These are phyloP conservation scores for Trypanosoma lewisi DNA, from an alignment of 208 protist genomes.

Conservation along the genomic window DNA sequence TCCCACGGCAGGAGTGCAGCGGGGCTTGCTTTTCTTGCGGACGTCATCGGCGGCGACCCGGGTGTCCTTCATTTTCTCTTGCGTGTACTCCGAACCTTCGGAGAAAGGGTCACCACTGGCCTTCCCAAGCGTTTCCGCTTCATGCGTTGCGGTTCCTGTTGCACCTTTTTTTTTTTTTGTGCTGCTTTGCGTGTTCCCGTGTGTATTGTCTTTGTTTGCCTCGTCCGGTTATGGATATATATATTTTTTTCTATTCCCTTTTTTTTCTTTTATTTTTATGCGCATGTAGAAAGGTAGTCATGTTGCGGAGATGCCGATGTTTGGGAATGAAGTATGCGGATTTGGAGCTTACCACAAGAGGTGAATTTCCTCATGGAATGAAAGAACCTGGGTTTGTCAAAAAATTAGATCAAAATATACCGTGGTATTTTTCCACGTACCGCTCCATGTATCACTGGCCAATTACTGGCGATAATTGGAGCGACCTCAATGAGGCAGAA, in stretches of 20 bases:
- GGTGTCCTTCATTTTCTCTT: no score
- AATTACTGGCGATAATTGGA: constrained; percentile 83
- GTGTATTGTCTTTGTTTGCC: constrained; percentile 1
- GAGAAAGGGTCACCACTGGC: no score
- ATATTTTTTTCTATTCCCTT: constrained; percentile 19
- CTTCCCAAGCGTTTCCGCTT: no score
- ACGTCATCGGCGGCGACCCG: no score
- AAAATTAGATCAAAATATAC: constrained; percentile 88
- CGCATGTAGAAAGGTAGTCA: constrained; percentile 16
- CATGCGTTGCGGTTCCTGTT: no score
- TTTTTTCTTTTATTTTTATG: constrained; percentile 18
- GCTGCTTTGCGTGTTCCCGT: constrained; percentile 2
- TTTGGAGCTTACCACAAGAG: constrained; percentile 78
- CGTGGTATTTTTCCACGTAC: constrained; percentile 91
- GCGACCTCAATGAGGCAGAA: constrained; percentile 79
- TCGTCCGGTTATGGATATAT: neutral
- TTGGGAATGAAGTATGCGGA: constrained; percentile 83
- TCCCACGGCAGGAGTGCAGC: no score
- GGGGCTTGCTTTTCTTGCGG: no score
- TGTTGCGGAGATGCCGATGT: constrained; percentile 40
- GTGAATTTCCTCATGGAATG: constrained; percentile 91
- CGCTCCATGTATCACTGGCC: constrained; percentile 91
- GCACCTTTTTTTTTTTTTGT: constrained; percentile 15
- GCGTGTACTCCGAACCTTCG: no score
- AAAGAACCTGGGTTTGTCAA: constrained; percentile 86